Evolutionary conservation across 345 rosid species (phyloP), one percentile per base, ranked within the genome.

Genomic region (Citrus inodora): DNA sequence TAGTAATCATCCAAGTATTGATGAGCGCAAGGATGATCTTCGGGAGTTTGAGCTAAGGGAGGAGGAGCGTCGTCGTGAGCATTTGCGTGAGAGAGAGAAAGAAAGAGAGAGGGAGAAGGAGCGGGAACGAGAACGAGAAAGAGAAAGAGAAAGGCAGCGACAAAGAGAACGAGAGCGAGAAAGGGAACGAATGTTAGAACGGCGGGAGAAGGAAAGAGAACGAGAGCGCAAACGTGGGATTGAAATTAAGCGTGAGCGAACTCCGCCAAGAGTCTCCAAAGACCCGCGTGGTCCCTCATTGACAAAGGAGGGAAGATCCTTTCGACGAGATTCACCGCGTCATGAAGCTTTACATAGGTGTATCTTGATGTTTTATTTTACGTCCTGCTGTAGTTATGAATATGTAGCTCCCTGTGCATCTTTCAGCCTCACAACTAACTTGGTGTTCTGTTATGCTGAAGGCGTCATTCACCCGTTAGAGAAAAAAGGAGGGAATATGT

Each of bases 401-500:
- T 87, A 69, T 88, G 70, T 87, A 77, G 91, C 89, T 81, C 81
- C 82, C 77, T 88, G 83, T 85, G 69, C 83, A 76, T 89, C 89
- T 84, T 84, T 82, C 86, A 79, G 82, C 86, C 85, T 82, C 88
- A 37, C 65, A 81, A 88, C 98, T 96, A 88, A 94, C 94, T 88
- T 85, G 83, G 63, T 92, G 84, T 87, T 95, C 94, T 94, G 87
- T 91, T 90, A 87, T 94, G 92, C 91, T 96, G 99, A 96, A 94
- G 98, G 99, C 98, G 92, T 71, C 90, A 82, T 80, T 88, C 99
- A 89, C 98, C 97, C 38, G 79, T 89, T 90, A 92, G 87, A 87
- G 96, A 95, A 83, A 88, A 92, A 91, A 89, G 97, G 83, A 94
- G 98, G 86, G 98, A 96, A 81, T 94, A 96, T 92, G 85, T 90